Base-by-base conservation (phyloP, 805 yeast genomes). In the Wickerhamiella galacta region DNA sequence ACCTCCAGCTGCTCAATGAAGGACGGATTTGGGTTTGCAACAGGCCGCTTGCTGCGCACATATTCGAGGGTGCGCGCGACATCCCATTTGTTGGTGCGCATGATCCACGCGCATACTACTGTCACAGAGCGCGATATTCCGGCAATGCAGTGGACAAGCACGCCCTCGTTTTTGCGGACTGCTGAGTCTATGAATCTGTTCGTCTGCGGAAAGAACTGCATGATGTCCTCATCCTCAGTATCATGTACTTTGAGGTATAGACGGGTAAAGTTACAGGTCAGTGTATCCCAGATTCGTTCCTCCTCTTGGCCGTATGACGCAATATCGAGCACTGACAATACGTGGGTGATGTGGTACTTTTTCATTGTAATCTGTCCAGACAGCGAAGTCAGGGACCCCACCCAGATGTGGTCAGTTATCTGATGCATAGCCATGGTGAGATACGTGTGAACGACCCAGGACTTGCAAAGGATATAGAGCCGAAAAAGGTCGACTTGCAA, bases 81-180 rank as follows among this genome's bases (percentile, higher is more conserved):
- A 9, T 59, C 55, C 45, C 43, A 42, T 45, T 82, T 61, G 51
- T 76, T 63, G 32, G 83, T 59, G 49, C 72, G 68, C 95, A 90
- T 87, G 27, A 85, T 69, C 52, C 81, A 93, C 0, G 95, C 93
- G 31, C 80, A 72, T 23, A 75, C 73, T 11, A 83, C 75, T 0
- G 95, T 74, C 0, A 79, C 87, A 4, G 94, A 79, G 41, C 98
- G 63, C 1, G 95, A 82, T 19, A 81, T 80, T 1, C 98, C 98
- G 19, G 93, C 95, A 38, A 87, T 80, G 53, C 65, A 60, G 36
- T 60, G 65, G n/a, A 60, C 60, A 5, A 60, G 46, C 4, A 59
- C 53, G 7, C 49, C 45, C 6, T 45, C 52, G 22, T 53, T 53
- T 11, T 30, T 32, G 14, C 35, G 12, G 5, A 51, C 30, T 0